Base-by-base conservation (phyloP, 2,329 filamentous ascomycete genomes). In the Macrophomina pseudophaseolina region DNA sequence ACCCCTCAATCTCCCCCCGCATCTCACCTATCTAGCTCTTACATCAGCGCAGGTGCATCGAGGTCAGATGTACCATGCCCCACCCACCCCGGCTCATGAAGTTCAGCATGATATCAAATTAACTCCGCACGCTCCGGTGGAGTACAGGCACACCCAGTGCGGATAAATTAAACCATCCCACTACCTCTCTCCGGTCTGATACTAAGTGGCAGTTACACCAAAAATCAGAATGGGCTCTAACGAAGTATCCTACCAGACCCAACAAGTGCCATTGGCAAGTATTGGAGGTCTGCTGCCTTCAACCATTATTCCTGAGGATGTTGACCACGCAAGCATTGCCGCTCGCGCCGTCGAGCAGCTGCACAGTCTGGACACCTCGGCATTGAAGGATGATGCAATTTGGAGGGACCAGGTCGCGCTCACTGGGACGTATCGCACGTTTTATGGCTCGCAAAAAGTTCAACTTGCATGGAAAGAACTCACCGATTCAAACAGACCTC, bases 361-460 rank as follows among this genome's bases (percentile, higher is more conserved):
- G 38, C 70, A 70, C 62, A 49, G 65, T 14, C 59, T 71, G 30
- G 11, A 71, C 8, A 32, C 66, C 18, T 52, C 68, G 16, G 38
- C 68, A 40, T 56, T 73, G 4, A 66, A 66, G 6, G 4, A 66
- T 12, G 53, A 66, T 33, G 64, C 42, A 5, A 66, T 58, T 32
- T 89, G 86, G 86, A 80, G 86, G 44, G 87, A 89, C 71, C 84
- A 88, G 64, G 80, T 89, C 3, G 82, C 79, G 6, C 71, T 88
- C 9, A 83, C 84, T 0, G 88, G 86, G 82, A 81, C 86, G 40
- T 80, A 87, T 30, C 84, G 80, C 42, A 89, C 87, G 0, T 71
- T 85, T n/a, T 82, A 84, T 69, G 81, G 82, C 12, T 72, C 74
- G 54, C 69, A 80, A 59, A 78, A 77, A 35, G 82, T 86, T 52